phyloP scores from a whole-genome alignment of 1,284 basidiomycete genomes.

The Paramarasmius palmivorus region DNA sequence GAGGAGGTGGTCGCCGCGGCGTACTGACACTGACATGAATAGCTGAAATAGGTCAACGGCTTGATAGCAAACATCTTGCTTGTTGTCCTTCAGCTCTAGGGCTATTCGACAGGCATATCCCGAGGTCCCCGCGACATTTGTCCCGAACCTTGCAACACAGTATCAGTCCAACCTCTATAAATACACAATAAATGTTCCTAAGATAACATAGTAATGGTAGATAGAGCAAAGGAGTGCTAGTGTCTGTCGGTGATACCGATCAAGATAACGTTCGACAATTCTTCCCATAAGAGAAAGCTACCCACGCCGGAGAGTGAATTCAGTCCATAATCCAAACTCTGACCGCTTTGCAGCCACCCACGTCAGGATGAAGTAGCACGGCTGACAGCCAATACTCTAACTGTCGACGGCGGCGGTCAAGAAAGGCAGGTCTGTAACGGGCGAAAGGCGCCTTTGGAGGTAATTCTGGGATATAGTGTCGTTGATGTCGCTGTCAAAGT shows the following conservation, averaged over 20 bases:
- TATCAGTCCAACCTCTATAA: too few species aligned
- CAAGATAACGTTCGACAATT: too few species aligned
- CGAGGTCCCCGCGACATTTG: too few species aligned
- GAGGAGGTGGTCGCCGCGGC: too few species aligned
- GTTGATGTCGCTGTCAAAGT: slow-evolving; percentile 39
- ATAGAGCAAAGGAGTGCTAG: background rate
- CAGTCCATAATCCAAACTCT: slow-evolving; percentile 65
- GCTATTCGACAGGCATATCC: too few species aligned
- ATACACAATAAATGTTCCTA: background rate
- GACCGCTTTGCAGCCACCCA: slow-evolving; percentile 64
- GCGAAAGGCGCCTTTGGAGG: slow-evolving; percentile 73
- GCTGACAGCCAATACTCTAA: slow-evolving; percentile 69
- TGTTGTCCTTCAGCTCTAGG: too few species aligned
- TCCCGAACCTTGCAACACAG: too few species aligned
- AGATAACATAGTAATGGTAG: background rate
- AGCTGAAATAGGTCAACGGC: too few species aligned
- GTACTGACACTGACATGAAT: too few species aligned
- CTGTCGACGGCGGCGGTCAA: slow-evolving; percentile 64
- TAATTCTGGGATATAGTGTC: slow-evolving; percentile 55
- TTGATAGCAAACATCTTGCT: too few species aligned
- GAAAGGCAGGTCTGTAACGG: slow-evolving; percentile 67
- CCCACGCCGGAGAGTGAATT: too few species aligned
- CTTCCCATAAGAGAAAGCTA: too few species aligned
- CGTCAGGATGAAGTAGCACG: slow-evolving; percentile 70
- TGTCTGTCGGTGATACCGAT: background rate